Evolutionary conservation across 257 asterid genomes (phyloP).

Genomic region (Fraxinus quadrangulata): DNA sequence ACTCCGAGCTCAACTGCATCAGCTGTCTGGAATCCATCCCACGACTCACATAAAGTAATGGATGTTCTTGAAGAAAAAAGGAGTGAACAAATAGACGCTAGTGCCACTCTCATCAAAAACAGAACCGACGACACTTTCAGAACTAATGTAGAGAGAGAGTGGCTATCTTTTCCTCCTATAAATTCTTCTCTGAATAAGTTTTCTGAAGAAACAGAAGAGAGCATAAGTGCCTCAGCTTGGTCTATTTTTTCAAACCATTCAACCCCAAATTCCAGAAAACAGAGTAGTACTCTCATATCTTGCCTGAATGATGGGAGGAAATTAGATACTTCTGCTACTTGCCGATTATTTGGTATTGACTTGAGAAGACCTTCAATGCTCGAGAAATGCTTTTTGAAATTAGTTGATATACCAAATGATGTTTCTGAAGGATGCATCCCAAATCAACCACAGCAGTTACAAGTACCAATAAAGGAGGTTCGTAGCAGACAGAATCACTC

Average conservation of each 20-base stretch:
- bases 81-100: conserved; percentile 4
- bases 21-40: conserved; percentile 58
- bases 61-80: conserved; percentile 38
- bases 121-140: not conserved
- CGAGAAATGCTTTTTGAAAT: conserved; percentile 37
- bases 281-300: conserved; percentile 27
- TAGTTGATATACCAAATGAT: conserved; percentile 29
- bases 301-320: conserved; percentile 43
- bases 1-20: conserved; percentile 46
- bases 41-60: conserved; percentile 37
- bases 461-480: conserved; percentile 53
- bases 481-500: conserved; percentile 61
- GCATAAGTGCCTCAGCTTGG: conserved; percentile 63
- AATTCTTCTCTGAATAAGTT: conserved; percentile 40
- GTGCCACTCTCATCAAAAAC: too few species aligned
- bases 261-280: conserved; percentile 33
- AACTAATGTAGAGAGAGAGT: not conserved
- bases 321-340: conserved; percentile 44
- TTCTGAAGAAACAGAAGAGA: conserved; percentile 58
- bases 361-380: conserved; percentile 55
- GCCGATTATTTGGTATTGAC: conserved; percentile 85
- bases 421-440: conserved; percentile 40
- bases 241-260: conserved; percentile 47
- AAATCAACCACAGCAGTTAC: conserved; percentile 40
- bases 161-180: conserved; percentile 4